Percentiles rank a stretch among this genome's conserved stretches.
Conservation (phyloP, 2,329 filamentous ascomycete species). For the Arthroderma uncinatum region DNA sequence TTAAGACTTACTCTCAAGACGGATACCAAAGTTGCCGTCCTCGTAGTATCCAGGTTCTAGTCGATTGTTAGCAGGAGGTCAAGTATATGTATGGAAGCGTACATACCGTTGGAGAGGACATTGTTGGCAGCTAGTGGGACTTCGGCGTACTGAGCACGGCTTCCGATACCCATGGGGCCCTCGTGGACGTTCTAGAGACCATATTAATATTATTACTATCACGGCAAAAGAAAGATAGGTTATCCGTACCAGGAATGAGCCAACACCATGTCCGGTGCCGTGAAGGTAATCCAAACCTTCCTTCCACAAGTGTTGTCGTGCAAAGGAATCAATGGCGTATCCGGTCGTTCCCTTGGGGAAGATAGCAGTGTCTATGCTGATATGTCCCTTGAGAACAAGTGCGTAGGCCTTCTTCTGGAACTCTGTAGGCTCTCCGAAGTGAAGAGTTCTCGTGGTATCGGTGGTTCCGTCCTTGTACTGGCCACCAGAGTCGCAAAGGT, state of each 20-base stretch:
- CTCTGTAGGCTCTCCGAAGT: slow-evolving; percentile 74
- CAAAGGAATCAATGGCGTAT: slow-evolving; percentile 78
- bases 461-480: slow-evolving; percentile 94
- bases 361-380: slow-evolving; percentile 70
- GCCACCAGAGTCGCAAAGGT: slow-evolving; percentile 94
- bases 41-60: slow-evolving; percentile 90
- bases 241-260: slow-evolving; percentile 58
- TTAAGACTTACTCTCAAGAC: slow-evolving; percentile 69
- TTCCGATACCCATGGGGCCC: slow-evolving; percentile 91
- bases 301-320: slow-evolving; percentile 86
- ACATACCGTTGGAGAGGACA: slow-evolving; percentile 66
- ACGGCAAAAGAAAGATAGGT: background rate
- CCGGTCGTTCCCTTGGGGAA: slow-evolving; percentile 95
- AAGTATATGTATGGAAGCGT: background rate
- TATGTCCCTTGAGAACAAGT: slow-evolving; percentile 86
- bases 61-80: slow-evolving; percentile 12
- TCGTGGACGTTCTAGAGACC: slow-evolving; percentile 69
- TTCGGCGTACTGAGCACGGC: slow-evolving; percentile 79
- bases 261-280: slow-evolving; percentile 90
- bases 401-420: slow-evolving; percentile 86
- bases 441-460: slow-evolving; percentile 84
- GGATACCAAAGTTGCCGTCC: slow-evolving; percentile 85
- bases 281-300: slow-evolving; percentile 90
- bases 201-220: slow-evolving; percentile 14
- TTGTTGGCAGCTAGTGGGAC: slow-evolving; percentile 84